A percentile compares a stretch with the other conserved stretches of the same genome.
These are phyloP conservation scores for Talaromyces sp. DNA, from an alignment of 2,329 filamentous ascomycete genomes.

Conservation along the genomic window DNA sequence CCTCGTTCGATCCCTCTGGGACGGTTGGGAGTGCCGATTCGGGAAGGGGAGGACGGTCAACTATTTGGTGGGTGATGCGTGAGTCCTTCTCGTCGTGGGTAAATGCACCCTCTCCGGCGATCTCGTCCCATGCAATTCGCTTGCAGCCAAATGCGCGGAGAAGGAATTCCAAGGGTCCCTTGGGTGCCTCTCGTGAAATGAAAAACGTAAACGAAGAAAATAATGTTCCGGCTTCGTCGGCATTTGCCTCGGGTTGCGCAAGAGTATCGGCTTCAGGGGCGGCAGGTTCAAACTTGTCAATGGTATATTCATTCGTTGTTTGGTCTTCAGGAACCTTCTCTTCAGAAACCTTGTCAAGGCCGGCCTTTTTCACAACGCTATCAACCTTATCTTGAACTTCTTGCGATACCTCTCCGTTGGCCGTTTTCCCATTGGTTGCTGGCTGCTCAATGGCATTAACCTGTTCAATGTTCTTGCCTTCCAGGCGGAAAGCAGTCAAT, in stretches of 20 bases:
- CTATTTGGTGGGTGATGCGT: slow-evolving; percentile 90
- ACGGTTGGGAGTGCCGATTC: slow-evolving; percentile 48
- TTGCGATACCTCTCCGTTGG: slow-evolving; percentile 58
- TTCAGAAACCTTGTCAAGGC: slow-evolving; percentile 38
- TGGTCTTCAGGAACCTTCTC: slow-evolving; percentile 42
- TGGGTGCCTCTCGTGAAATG: slow-evolving; percentile 87
- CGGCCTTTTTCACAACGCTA: slow-evolving; percentile 41
- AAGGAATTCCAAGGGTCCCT: slow-evolving; percentile 86
- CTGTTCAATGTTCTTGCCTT: slow-evolving; percentile 60
- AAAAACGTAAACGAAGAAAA: slow-evolving; percentile 89
- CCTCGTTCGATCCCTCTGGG: slow-evolving; percentile 40
- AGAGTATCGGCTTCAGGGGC: slow-evolving; percentile 82
- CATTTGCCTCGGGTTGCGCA: slow-evolving; percentile 67
- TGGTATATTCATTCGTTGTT: slow-evolving; percentile 55
- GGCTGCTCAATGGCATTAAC: slow-evolving; percentile 46
- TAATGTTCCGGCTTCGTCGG: slow-evolving; percentile 65
- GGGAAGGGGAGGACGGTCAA: slow-evolving; percentile 76
- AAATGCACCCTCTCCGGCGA: slow-evolving; percentile 86
- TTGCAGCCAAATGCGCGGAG: slow-evolving; percentile 93
- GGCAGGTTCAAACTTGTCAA: slow-evolving; percentile 87
- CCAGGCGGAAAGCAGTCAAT: slow-evolving; percentile 83
- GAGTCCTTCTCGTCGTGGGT: slow-evolving; percentile 84
- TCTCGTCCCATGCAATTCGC: slow-evolving; percentile 88
- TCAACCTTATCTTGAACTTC: slow-evolving; percentile 67
- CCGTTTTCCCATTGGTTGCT: slow-evolving; percentile 50